Conservation (phyloP, 2,329 filamentous ascomycete genomes). For the Arthrobotrys conoides region DNA sequence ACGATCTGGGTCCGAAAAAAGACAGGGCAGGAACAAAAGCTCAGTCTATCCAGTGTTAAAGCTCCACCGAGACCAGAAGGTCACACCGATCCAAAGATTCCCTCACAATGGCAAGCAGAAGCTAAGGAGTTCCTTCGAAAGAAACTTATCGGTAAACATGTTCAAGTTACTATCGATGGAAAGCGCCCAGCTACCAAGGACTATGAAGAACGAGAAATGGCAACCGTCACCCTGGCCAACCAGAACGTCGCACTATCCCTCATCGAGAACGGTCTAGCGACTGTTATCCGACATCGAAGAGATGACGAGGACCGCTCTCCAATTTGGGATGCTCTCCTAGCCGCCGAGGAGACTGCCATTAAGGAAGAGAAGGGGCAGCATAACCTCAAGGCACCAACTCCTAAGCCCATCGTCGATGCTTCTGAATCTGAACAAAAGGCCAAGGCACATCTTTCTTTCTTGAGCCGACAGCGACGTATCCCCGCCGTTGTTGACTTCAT, state of each 20-base stretch:
- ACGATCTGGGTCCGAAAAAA: conserved; percentile 89
- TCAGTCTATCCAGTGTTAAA: conserved; percentile 92
- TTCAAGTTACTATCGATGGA: conserved; percentile 89
- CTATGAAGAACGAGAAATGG: conserved; percentile 95
- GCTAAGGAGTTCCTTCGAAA: conserved; percentile 97
- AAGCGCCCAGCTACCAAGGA: conserved; percentile 84
- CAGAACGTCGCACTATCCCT: conserved; percentile 69
- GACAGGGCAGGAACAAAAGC: conserved; percentile 85
- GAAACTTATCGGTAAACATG: conserved; percentile 94
- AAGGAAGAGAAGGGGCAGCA: conserved; percentile 94
- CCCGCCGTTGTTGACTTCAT: conserved; percentile 96
- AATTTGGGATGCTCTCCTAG: conserved; percentile 90
- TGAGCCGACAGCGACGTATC: conserved; percentile 91
- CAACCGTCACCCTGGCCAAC: conserved; percentile 84
- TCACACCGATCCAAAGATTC: conserved; percentile 56
- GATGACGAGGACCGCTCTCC: conserved; percentile 94
- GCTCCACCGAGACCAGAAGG: conserved; percentile 77
- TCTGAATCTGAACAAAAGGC: conserved; percentile 95
- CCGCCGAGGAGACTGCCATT: conserved; percentile 85
- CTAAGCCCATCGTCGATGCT: conserved; percentile 86
- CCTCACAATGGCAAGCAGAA: conserved; percentile 84
- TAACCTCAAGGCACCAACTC: conserved; percentile 87
- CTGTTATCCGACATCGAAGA: conserved; percentile 93
- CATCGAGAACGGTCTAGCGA: conserved; percentile 87
- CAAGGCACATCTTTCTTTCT: conserved; percentile 88